A percentile compares a stretch with the other conserved stretches of the same genome.
Conservation (phyloP, 495 filamentous ascomycete genomes). For the Thozetella sp. region DNA sequence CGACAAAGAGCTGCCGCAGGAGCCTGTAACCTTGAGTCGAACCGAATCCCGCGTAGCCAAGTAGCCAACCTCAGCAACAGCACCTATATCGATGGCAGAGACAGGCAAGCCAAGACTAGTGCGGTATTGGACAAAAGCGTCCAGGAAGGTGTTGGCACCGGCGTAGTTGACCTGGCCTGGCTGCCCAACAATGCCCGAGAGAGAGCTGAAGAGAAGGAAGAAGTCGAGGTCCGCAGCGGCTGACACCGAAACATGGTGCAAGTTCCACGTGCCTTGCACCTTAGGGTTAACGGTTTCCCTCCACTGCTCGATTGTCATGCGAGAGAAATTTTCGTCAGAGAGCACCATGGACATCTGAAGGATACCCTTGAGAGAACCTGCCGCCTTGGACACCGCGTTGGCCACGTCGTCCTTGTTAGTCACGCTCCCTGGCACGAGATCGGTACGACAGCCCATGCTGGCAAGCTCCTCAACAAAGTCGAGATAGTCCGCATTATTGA, state of each 20-base stretch:
- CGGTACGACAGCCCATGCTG: conserved; percentile 27
- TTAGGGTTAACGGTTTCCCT: conserved; percentile 46
- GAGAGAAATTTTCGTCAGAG: conserved; percentile 42
- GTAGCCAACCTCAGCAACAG: conserved; percentile 40
- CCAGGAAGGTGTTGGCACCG: conserved; percentile 53
- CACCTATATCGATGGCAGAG: conserved; percentile 49
- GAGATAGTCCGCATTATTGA: conserved; percentile 13
- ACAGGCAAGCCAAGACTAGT: conserved; percentile 31
- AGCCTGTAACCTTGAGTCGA: too few relatives aligned
- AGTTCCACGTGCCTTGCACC: conserved; percentile 52
- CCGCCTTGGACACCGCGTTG: conserved; percentile 13
- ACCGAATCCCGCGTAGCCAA: too few relatives aligned
- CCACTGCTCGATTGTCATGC: conserved; percentile 49
- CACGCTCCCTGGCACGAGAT: conserved; percentile 37
- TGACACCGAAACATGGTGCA: conserved; percentile 43
- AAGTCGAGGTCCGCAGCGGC: conserved; percentile 41
- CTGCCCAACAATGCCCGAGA: conserved; percentile 45
- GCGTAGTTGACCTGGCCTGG: conserved; percentile 56
- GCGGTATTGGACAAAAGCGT: conserved; percentile 43
- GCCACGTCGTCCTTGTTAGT: conserved; percentile 25
- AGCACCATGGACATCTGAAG: conserved; percentile 56
- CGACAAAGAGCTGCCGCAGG: too few relatives aligned
- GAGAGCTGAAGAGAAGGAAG: conserved; percentile 57
- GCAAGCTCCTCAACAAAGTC: conserved; percentile 36
- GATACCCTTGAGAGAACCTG: conserved; percentile 41